Conservation (phyloP, 2,329 filamentous ascomycete genomes). For the Xylariaceae sp. region DNA sequence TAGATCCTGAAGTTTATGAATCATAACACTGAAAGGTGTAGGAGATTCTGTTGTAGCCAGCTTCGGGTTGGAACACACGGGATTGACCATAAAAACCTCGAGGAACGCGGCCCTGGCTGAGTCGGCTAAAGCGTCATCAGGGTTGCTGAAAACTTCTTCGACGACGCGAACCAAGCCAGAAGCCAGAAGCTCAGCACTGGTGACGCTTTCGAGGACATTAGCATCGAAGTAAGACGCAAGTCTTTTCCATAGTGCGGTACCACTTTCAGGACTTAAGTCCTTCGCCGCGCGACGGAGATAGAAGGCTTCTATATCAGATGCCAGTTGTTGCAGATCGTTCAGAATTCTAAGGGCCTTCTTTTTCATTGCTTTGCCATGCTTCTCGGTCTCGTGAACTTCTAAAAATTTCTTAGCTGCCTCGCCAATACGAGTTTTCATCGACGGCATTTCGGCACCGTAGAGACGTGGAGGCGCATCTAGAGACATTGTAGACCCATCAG, state of each 20-base stretch:
- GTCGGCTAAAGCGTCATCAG: conserved; percentile 54
- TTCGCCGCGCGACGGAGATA: conserved; percentile 54
- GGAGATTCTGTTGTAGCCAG: conserved; percentile 62
- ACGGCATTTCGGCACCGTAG: conserved; percentile 43
- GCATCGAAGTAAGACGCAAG: conserved; percentile 82
- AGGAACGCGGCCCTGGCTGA: conserved; percentile 79
- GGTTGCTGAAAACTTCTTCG: conserved; percentile 72
- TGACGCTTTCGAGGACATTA: conserved; percentile 86
- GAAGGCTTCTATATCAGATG: conserved; percentile 63
- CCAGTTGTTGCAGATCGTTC: conserved; percentile 63
- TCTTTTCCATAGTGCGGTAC: conserved; percentile 63
- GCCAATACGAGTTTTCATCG: conserved; percentile 67
- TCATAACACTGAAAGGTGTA: conserved; percentile 83
- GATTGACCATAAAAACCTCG: conserved; percentile 82
- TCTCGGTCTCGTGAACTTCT: conserved; percentile 72
- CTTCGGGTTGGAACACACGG: conserved; percentile 59
- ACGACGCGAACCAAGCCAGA: conserved; percentile 84
- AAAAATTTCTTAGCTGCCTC: conserved; percentile 77
- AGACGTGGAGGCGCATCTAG: conserved; percentile 50
- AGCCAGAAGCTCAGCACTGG: conserved; percentile 86
- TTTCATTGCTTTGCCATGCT: conserved; percentile 65
- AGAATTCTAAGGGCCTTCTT: conserved; percentile 74
- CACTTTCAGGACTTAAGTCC: conserved; percentile 44
- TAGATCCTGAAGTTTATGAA: conserved; percentile 91
- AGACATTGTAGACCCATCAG: conserved; percentile 61